Evolutionary conservation across 176 grass and related monocot genomes (phyloP).

Genomic region (Sorghum bicolor): Sorghum_bicolor_NCBIv3 NC_012871.2:67992501-67993000

Average conservation of each 20-base stretch:
- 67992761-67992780: neutral
- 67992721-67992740: neutral
- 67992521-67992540: slow-evolving; percentile 11
- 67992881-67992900: too few relatives aligned
- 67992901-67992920: too few relatives aligned
- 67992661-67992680: neutral
- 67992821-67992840: slow-evolving; percentile 10
- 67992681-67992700: neutral
- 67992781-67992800: neutral
- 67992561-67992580: neutral
- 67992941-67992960: too few relatives aligned
- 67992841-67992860: neutral
- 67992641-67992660: neutral
- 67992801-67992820: neutral
- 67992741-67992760: neutral
- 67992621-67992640: neutral
- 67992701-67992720: neutral
- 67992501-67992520: neutral
- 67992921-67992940: too few relatives aligned
- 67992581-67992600: slow-evolving; percentile 12
- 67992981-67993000: too few relatives aligned
- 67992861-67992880: too few relatives aligned
- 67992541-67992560: neutral
- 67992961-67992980: too few relatives aligned
- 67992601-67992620: neutral